Conservation (phyloP, 345 rosid genomes). For the Hirschfeldia incana region DNA sequence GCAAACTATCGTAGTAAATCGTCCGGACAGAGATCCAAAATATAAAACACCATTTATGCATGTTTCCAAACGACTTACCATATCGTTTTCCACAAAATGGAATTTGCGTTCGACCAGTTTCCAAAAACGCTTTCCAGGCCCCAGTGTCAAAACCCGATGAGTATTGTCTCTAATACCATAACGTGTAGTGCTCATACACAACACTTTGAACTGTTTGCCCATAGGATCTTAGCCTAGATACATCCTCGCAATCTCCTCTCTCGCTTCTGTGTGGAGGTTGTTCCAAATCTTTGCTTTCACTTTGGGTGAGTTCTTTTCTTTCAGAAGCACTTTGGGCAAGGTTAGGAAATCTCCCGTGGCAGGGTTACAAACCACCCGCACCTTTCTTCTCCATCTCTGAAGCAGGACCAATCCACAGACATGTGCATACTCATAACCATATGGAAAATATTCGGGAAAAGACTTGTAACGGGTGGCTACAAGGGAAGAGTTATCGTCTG, state of each 20-base stretch:
- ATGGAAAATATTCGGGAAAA: neutral
- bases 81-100: neutral
- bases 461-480: neutral
- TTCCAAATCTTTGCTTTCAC: neutral
- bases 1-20: neutral
- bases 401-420: neutral
- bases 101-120: neutral
- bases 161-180: neutral
- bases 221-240: neutral
- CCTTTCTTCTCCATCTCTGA: neutral
- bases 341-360: neutral
- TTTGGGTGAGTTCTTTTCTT: neutral
- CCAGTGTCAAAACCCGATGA: constrained; percentile 14
- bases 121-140: neutral
- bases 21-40: neutral
- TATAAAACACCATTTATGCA: constrained; percentile 19
- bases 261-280: too few relatives aligned
- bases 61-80: neutral
- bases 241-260: neutral
- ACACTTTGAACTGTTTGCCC: constrained; percentile 1
- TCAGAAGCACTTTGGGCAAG: neutral
- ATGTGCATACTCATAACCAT: neutral
- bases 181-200: neutral
- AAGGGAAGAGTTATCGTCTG: neutral
- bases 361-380: neutral